Base-by-base conservation (phyloP, 345 rosid species). In the Litchi chinensis region DNA sequence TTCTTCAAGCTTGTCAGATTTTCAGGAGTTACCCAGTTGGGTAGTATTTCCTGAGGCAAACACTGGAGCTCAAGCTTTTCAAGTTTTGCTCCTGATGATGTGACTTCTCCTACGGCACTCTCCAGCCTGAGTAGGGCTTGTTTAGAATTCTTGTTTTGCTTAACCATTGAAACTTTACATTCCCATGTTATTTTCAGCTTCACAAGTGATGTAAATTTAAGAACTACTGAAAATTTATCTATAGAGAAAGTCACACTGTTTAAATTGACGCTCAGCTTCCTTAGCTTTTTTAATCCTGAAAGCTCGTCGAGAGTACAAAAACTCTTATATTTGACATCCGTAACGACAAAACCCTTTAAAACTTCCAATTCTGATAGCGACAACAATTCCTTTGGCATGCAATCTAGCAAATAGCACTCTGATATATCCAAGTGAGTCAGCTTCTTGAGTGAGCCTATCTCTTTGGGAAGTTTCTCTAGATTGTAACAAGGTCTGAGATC, bases 401-500 rank as follows among this genome's bases (percentile, higher is more conserved):
- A 22, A 37, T 85, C 88, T 4, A 87, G 56, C 83, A 87, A 76
- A 71, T 85, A 77, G 59, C 90, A 87, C 28, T 79, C 85, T 2
- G 86, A 85, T 9, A 85, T 54, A 26, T 83, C 88, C 82, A 87
- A 73, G 66, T 74, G 73, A 6, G 75, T 78, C 68, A 87, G 86
- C 28, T 59, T 69, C 68, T 65, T 80, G 26, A 85, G 68, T 4
- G 40, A 44, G 4, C 65, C 76, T 19, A 85, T 65, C 18, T 68
- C 81, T 12, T 77, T 73, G 2, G 88, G 90, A 69, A 87, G 80
- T 50, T 68, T 56, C 76, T 85, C 86, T 43, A 85, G 65, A 80
- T 80, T 79, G 82, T 85, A 82, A 52, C 88, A 85, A 48, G 82
- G 79, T 65, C 76, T 83, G 26, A 83, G 84, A 75, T 88, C 86